Base-by-base conservation (phyloP, 2,329 filamentous ascomycete species). In the Cladosporium sp. region DNA sequence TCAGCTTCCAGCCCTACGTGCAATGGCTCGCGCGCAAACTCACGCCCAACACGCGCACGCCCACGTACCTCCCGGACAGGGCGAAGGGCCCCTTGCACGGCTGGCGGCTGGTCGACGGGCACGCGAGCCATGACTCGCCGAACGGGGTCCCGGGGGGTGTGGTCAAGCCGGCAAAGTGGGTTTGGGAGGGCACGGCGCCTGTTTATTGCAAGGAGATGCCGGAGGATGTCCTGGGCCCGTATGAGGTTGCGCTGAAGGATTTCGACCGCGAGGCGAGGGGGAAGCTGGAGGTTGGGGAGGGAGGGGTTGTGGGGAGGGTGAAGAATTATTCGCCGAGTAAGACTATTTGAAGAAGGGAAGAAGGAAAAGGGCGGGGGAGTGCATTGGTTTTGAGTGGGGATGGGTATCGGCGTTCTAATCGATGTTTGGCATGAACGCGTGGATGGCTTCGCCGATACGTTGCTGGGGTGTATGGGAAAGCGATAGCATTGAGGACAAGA, bases 61-160 rank as follows among this genome's bases (percentile, higher is more conserved):
- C 46, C 38, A 60, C 55, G 34, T 58, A 52, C 51, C 54, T 51
- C 8, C 46, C 50, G 10, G 51, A 55, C 31, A 53, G 51, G 16
- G 53, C 43, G 3, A 46, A 54, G 3, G 65, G 64, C 1, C 65
- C 66, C 1, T 52, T 70, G 8, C 43, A 61, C 13, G 61, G 61
- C 18, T 70, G 67, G 67, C 54, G 54, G 32, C 57, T 70, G 1
- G 53, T 60, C 1, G 67, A 68, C 46, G 64, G 62, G 1, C 63
- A 66, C 46, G 49, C 55, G 10, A 31, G 44, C 9, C 54, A 56
- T 9, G 42, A 52, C 1, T 4, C 11, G 40, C 49, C 54, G 7
- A 31, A 53, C 11, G 52, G 42, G 2, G 40, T 49, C 1, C 38
- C 52, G 13, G 35, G 14, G 4, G 46, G 34, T 6, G 4, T 41